Base-by-base conservation (phyloP, 2,329 filamentous ascomycete genomes). In the Chaetomium olivaceum region DNA sequence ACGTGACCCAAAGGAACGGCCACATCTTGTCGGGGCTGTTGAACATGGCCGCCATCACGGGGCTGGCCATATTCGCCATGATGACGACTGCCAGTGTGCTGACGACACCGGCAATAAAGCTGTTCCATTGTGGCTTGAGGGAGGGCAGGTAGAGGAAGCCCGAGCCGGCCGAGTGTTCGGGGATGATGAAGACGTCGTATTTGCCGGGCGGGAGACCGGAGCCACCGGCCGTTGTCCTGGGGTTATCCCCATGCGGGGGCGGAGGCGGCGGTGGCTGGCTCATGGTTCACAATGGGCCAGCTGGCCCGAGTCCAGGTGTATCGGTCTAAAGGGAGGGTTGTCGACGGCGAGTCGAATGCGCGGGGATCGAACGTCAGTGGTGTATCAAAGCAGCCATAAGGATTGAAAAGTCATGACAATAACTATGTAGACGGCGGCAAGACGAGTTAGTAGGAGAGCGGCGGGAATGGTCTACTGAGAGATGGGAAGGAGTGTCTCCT, bases 131-230 rank as follows among this genome's bases (percentile, higher is more conserved):
- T 23, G 92, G 90, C 74, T 90, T 86, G 68, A 98, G 78, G 0
- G 93, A 97, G 0, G 94, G 94, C n/a, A 98, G 86, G 77, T 98
- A 97, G 31, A 98, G 82, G 78, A 97, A 97, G 39, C 94, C 94
- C 0, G 89, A 87, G 61, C 94, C 94, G 7, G 93, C 85, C 12
- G 93, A 94, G 77, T 97, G 93, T 56, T 93, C 92, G 8, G 94
- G 94, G 74, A 98, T 93, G 76, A 97, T 90, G 80, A 97, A 97
- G 75, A 98, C 96, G 81, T 98, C 94, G 79, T 97, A 98, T 76
- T 95, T 96, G 63, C 94, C 93, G 1, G 91, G 85, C 2, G 94
- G 94, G 57, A 97, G 82, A 64, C 91, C 90, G n/a, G 77, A 75
- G 62, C 79, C 77, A 19, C 82, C 77, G 46, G 86, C 83, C 60